These are phyloP conservation scores for Xylaria sp. DNA, from an alignment of 2,329 filamentous ascomycete species.

Conservation along the genomic window DNA sequence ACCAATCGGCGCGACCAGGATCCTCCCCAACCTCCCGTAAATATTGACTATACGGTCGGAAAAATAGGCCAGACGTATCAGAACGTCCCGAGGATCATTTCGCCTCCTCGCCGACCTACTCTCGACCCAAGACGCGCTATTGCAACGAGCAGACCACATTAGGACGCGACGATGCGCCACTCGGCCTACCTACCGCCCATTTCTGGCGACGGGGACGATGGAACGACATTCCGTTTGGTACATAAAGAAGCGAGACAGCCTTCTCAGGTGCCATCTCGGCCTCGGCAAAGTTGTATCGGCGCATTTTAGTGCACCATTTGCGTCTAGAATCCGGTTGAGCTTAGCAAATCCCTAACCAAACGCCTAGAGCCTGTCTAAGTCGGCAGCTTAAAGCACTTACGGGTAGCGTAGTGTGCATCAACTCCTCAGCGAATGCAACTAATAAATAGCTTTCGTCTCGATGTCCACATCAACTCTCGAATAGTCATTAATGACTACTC, in stretches of 20 bases:
- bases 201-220: conserved; percentile 6
- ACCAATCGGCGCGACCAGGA: conserved; percentile 34
- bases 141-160: conserved; percentile 20
- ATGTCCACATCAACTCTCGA: neutral
- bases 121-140: conserved; percentile 28
- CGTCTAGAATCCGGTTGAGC: conserved; percentile 16
- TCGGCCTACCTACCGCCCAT: conserved; percentile 11
- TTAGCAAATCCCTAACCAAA: conserved; percentile 20
- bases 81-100: conserved; percentile 31
- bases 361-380: too few species aligned
- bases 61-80: conserved; percentile 38
- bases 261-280: conserved; percentile 17
- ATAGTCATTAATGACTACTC: neutral
- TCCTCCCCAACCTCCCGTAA: conserved; percentile 38
- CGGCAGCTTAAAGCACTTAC: neutral
- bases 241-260: conserved; percentile 22
- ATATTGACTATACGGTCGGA: conserved; percentile 40
- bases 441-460: conserved; percentile 4
- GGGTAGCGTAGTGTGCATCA: neutral
- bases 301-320: conserved; percentile 14
- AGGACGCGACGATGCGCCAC: conserved; percentile 32
- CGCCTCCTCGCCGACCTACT: conserved; percentile 22
- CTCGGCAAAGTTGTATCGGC: conserved; percentile 20
- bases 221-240: conserved; percentile 1
- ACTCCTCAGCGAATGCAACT: conserved; percentile 7